A percentile compares a stretch with the other conserved stretches of the same genome.
Evolutionary conservation across 2,329 filamentous ascomycete species (phyloP).

Genomic region (Fusarium gaditjirri): DNA sequence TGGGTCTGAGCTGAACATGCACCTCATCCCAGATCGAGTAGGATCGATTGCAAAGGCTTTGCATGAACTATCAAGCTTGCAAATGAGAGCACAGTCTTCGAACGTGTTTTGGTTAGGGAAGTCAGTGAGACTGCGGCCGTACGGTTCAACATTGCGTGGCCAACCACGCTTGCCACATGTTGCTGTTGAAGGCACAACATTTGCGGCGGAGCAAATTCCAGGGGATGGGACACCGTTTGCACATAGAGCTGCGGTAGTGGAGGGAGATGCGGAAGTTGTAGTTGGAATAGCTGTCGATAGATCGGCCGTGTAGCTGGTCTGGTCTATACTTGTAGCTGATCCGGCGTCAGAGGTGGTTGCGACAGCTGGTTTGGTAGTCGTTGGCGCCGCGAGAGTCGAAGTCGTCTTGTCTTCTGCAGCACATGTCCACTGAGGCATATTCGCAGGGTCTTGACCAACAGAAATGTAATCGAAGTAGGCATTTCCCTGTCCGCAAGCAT

Average conservation of each 20-base stretch:
- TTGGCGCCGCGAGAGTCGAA: not conserved
- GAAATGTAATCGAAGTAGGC: conserved; percentile 37
- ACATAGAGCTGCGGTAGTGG: not conserved
- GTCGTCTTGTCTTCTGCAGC: not conserved
- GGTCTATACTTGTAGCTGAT: not conserved
- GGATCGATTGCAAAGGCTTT: conserved; percentile 26
- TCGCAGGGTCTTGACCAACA: conserved; percentile 1
- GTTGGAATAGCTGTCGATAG: not conserved
- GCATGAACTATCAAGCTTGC: conserved; percentile 12
- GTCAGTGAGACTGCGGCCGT: not conserved
- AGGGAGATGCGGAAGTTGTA: not conserved
- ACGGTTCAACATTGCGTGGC: conserved; percentile 7
- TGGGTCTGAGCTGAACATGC: conserved; percentile 16
- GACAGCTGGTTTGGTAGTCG: not conserved
- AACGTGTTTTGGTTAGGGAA: conserved; percentile 11
- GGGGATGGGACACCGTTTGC: conserved; percentile 23
- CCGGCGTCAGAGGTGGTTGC: not conserved
- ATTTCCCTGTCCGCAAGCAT: conserved; percentile 26
- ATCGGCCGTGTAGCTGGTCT: not conserved
- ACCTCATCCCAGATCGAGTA: not conserved
- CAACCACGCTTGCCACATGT: conserved; percentile 18
- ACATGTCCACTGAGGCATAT: conserved; percentile 18
- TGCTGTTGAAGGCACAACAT: not conserved
- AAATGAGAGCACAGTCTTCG: conserved; percentile 34
- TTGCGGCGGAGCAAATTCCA: conserved; percentile 8